Conservation (phyloP, 805 yeast species). For the Barnettozyma sp. region DNA sequence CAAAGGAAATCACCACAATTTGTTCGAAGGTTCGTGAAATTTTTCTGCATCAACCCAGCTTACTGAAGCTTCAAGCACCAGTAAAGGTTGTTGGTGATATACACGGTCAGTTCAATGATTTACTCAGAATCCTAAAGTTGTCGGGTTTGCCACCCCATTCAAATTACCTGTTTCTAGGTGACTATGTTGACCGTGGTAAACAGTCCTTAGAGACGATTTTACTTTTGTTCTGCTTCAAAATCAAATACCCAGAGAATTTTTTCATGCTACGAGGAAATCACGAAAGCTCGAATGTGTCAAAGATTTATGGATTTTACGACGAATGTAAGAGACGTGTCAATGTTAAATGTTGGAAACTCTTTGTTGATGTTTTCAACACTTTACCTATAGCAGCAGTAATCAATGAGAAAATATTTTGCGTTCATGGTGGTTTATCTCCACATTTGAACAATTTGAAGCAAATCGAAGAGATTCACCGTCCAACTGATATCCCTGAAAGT, state of each 20-base stretch:
- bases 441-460: constrained; percentile 57
- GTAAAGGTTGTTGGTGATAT: constrained; percentile 88
- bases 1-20: constrained; percentile 66
- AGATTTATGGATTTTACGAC: constrained; percentile 96
- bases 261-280: constrained; percentile 92
- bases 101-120: constrained; percentile 93
- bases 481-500: constrained; percentile 78
- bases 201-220: constrained; percentile 91
- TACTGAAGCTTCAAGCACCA: constrained; percentile 73
- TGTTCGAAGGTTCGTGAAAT: constrained; percentile 86
- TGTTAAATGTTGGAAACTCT: constrained; percentile 88
- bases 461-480: constrained; percentile 64
- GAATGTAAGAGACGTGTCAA: constrained; percentile 94
- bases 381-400: constrained; percentile 94
- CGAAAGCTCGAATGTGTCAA: constrained; percentile 94
- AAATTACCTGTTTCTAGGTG: constrained; percentile 89
- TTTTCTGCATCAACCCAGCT: constrained; percentile 81
- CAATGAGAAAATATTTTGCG: constrained; percentile 89
- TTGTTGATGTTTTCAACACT: constrained; percentile 92
- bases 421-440: constrained; percentile 82
- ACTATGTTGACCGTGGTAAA: constrained; percentile 96
- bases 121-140: constrained; percentile 83
- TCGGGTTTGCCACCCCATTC: constrained; percentile 97
- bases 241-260: constrained; percentile 94
- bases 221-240: constrained; percentile 82